Base-by-base conservation (phyloP, 2,329 filamentous ascomycete species). In the Purpureocillium takamizusanense region DNA sequence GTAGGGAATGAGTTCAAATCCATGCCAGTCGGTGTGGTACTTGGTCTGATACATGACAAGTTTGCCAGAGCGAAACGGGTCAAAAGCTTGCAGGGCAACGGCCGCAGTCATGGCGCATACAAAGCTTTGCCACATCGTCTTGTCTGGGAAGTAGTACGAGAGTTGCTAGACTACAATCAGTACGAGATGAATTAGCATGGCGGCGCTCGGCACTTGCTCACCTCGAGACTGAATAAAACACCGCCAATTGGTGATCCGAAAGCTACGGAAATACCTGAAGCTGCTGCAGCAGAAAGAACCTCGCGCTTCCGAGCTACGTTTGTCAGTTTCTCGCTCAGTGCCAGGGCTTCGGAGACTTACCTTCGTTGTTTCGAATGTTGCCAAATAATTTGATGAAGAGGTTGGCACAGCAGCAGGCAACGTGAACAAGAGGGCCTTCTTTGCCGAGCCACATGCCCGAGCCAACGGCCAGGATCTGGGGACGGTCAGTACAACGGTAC, bases 101-200 rank as follows among this genome's bases (percentile, higher is more conserved):
- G 92, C 90, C 13, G 89, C 92, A n/a, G 94, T 86, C 89, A 97
- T 97, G 56, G 92, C 92, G 53, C 92, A 97, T 31, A 98, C 92
- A 55, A 98, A 98, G 53, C 88, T 95, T 59, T 95, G 92, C 92
- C 92, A 98, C 92, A 98, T 97, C 9, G 92, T 97, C 62, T 97
- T 97, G 63, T 97, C 90, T 0, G 92, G 90, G 51, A 97, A 97
- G 61, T 95, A 97, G 59, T 95, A 97, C 1, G 88, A 94, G 3
- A 97, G 69, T 73, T 94, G 87, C 76, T 85, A 42, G n/a, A 17
- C 4, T 29, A 15, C n/a, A 4, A 13, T 45, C 8, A 45, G 37
- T 10, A 10, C 30, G n/a, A 11, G 3, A 28, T 4, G 21, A 11
- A 5, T 31, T 7, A 6, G 18, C 25, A 7, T 28, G 14, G 16